These are phyloP conservation scores for Chloris gayana DNA, from an alignment of 176 grass and related monocot genomes.

Conservation along the genomic window DNA sequence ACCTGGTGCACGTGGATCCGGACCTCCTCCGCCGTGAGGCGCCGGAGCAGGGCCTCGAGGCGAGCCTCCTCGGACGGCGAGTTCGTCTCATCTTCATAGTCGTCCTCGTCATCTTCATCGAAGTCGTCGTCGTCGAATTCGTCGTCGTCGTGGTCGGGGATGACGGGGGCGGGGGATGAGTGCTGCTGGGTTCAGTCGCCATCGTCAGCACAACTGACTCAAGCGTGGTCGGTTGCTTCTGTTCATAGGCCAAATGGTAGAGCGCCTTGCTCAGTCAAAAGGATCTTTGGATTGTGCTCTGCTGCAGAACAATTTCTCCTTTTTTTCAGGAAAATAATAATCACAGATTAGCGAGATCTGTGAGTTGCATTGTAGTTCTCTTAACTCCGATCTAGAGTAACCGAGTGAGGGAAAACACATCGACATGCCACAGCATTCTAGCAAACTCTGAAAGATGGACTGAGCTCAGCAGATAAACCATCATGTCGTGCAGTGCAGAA, in stretches of 20 bases:
- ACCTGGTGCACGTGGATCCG: conserved; percentile 77
- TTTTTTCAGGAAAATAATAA: not conserved
- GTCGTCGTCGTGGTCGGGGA: conserved; percentile 28
- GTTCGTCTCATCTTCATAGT: not conserved
- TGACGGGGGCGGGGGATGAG: not conserved
- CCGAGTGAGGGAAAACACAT: not conserved
- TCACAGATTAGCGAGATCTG: not conserved
- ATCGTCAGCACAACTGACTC: not conserved
- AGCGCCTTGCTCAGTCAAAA: not conserved
- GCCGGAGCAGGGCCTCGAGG: conserved; percentile 51
- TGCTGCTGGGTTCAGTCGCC: not conserved
- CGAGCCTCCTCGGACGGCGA: conserved; percentile 30
- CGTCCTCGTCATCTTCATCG: not conserved
- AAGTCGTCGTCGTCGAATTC: conserved; percentile 41
- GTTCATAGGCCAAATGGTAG: not conserved
- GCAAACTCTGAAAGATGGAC: no score
- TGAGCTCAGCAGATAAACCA: not conserved
- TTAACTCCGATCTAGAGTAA: not conserved
- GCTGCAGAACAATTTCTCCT: not conserved
- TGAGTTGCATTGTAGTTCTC: not conserved
- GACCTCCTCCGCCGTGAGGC: conserved; percentile 65
- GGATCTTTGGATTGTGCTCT: not conserved
- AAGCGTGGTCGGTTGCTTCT: not conserved
- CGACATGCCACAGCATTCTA: no score
- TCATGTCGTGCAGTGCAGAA: not conserved